Base-by-base conservation (phyloP, 2,329 filamentous ascomycete species). In the Rachicladosporium sp. region DNA sequence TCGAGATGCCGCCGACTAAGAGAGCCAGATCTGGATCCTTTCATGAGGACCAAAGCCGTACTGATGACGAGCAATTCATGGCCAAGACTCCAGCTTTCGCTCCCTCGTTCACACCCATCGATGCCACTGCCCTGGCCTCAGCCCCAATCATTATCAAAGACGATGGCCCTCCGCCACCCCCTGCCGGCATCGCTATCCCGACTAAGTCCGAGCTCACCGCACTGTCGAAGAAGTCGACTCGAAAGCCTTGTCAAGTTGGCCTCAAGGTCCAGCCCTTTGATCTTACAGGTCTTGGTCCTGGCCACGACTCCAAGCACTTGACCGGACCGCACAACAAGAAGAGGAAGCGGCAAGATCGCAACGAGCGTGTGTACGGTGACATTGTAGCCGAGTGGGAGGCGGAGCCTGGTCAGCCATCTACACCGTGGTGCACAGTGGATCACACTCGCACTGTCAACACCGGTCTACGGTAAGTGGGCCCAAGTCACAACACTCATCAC, bases 311-410 rank as follows among this genome's bases (percentile, higher is more conserved):
- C 3, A 19, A 19, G 15, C 15, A 19, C 15, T 19, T 19, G 15
- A 19, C 15, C 3, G 15, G 15, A 19, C 15, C 23, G n/a, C 10
- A 31, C 13, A 19, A 31, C 29, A 34, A 27, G 29, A 37, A 42
- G 30, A 74, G 79, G 35, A 94, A 94, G 63, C 78, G 87, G 43
- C 91, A 80, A 5, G 68, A 71, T 32, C 45, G 41, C 56, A 68
- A 6, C 21, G 41, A 42, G 37, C 43, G 36, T 36, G 50, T 31
- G n/a, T 43, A 46, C 41, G 60, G 51, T 9, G 51, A 49, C 10
- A 58, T 73, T 37, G 45, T 64, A 2, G 47, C 55, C n/a, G 59
- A 66, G 33, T 74, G 70, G 68, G 37, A 53, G 7, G 45, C 57
- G 2, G 10, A 36, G 4, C 48, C 60, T 11, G 56, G 54, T 59